phyloP scores from a whole-genome alignment of 2,329 filamentous ascomycete species.

The Xylaria arbuscula region DNA sequence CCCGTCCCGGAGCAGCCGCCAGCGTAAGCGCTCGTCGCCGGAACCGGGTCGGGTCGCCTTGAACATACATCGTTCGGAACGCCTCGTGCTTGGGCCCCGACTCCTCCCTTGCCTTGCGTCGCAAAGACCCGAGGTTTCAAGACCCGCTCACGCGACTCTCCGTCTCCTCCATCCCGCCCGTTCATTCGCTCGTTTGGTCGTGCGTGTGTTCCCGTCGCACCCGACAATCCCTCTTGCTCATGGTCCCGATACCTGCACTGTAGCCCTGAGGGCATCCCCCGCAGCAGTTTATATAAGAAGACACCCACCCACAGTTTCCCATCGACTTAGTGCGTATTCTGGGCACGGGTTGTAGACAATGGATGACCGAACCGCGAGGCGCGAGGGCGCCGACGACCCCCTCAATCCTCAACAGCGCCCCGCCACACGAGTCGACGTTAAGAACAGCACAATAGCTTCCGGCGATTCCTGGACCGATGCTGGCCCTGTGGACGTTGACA shows the following conservation, averaged over 20 bases:
- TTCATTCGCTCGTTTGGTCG: slow-evolving; percentile 6
- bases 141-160: background rate
- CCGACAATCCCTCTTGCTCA: slow-evolving; percentile 23
- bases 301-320: background rate
- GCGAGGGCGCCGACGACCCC: slow-evolving; percentile 6
- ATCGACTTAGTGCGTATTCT: background rate
- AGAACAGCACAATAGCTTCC: slow-evolving; percentile 22
- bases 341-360: background rate
- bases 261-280: slow-evolving; percentile 37
- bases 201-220: slow-evolving; percentile 18
- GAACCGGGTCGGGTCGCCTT: slow-evolving; percentile 22
- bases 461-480: slow-evolving; percentile 34
- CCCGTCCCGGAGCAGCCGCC: background rate
- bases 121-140: too few relatives aligned
- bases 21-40: slow-evolving; percentile 10
- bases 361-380: slow-evolving; percentile 15
- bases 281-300: slow-evolving; percentile 10
- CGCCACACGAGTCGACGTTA: slow-evolving; percentile 23
- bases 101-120: background rate
- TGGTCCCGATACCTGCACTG: slow-evolving; percentile 31
- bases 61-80: background rate
- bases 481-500: slow-evolving; percentile 63
- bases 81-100: background rate
- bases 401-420: slow-evolving; percentile 13
- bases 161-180: slow-evolving; percentile 11